Conservation (phyloP, 106 monocot genomes). For the Apostasia ramifera region DNA sequence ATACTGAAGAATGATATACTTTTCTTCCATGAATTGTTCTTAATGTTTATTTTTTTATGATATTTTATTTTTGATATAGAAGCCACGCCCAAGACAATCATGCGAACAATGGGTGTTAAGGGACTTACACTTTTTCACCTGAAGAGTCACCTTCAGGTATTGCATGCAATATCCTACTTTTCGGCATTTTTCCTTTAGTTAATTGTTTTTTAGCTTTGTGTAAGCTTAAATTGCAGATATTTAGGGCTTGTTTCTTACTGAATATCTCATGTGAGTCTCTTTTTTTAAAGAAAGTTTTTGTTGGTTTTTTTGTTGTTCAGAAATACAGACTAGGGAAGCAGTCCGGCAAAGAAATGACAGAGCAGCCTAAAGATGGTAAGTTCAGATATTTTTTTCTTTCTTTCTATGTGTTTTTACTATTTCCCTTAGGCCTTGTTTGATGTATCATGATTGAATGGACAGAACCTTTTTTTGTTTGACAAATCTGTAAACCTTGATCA, state of each 20-base stretch:
- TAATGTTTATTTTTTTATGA: background rate
- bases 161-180: background rate
- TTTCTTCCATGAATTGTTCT: background rate
- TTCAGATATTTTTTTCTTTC: background rate
- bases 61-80: slow-evolving; percentile 31
- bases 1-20: too few species aligned
- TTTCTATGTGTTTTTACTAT: background rate
- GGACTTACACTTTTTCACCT: slow-evolving; percentile 90
- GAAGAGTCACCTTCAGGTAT: slow-evolving; percentile 97
- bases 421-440: background rate
- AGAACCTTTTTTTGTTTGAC: too few species aligned
- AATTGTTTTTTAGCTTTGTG: background rate
- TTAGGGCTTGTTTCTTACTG: too few species aligned
- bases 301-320: slow-evolving; percentile 17
- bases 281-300: too few species aligned
- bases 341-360: slow-evolving; percentile 81
- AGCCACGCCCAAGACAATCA: slow-evolving; percentile 91
- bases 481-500: too few species aligned
- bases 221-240: too few species aligned
- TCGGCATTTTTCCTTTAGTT: too few species aligned
- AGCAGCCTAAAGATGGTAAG: slow-evolving; percentile 96
- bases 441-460: too few species aligned
- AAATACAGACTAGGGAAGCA: slow-evolving; percentile 94
- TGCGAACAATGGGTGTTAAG: slow-evolving; percentile 95
- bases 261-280: too few species aligned